Evolutionary conservation across 2,329 filamentous ascomycete genomes (phyloP), one percentile per base, ranked within the genome.

Genomic region (Fusarium xylarioides): DNA sequence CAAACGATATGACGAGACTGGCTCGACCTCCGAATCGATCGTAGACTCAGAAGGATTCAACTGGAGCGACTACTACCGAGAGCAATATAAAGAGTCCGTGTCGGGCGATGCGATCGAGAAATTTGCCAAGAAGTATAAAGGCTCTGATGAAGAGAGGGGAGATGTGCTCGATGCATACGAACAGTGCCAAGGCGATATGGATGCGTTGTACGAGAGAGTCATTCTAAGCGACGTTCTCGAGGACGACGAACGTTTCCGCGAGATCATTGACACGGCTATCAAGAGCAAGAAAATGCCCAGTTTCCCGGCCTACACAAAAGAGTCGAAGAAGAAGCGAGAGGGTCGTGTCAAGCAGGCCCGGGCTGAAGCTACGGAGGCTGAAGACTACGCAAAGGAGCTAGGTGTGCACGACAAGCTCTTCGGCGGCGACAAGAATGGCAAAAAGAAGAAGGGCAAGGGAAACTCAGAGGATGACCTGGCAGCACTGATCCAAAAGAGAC

Each of bases 1-100:
- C 75, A 91, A 91, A 76, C 93, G 94, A 66, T 99, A 97, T 85
- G 95, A 99, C 80, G 87, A 89, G 59, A 98, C 95, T 0, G 96
- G 96, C 61, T 96, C 92, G 63, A 98, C 95, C 1, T 90, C 93
- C 16, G 95, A 98, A 79, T 91, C 91, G 14, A 89, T 97, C 28
- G 88, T 92, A 37, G 92, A 94, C 79, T 88, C 89, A 8, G 91
- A 93, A 66, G 93, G 92, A 60, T 99, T 98, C 84, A 90, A 94
- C 85, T 99, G 96, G 96, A 87, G 89, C 60, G 91, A 93, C 53
- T 99, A 95, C 85, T 99, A 97, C 86, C 90, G 91, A 61, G 91
- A 92, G 73, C 95, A 97, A 77, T 97, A 92, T 81, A 89, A 89
- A 55, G 91, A 95, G 63, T 87, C 94, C 32, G 87, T 99, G 56